Percentiles rank a stretch among this genome's conserved stretches.
Evolutionary conservation across 768 basidiomycete species (phyloP).

Genomic region (Candolleomyces eurysporus): DNA sequence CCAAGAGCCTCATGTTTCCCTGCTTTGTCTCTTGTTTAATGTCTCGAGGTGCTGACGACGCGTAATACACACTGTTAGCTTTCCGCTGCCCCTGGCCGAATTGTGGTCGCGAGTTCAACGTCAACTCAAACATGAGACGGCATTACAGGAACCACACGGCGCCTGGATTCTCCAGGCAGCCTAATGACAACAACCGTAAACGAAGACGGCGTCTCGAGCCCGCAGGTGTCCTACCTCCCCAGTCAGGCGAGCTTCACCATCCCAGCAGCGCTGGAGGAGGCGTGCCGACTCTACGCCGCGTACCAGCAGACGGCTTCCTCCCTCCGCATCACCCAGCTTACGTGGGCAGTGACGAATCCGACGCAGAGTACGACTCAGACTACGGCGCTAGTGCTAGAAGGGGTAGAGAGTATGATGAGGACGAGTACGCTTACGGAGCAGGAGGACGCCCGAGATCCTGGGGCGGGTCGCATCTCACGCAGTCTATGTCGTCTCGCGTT

Average conservation of each 20-base stretch:
- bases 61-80: slow-evolving; percentile 36
- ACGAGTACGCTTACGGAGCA: too few relatives aligned
- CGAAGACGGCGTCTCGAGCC: slow-evolving; percentile 18
- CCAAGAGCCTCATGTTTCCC: slow-evolving; percentile 1
- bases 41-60: neutral
- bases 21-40: neutral
- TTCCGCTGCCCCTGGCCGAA: slow-evolving; percentile 73
- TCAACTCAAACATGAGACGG: slow-evolving; percentile 82
- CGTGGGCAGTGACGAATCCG: slow-evolving; percentile 26
- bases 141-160: slow-evolving; percentile 68
- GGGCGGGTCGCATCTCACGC: too few relatives aligned
- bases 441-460: too few relatives aligned
- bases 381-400: too few relatives aligned
- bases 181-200: slow-evolving; percentile 24
- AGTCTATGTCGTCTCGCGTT: too few relatives aligned
- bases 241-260: neutral
- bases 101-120: slow-evolving; percentile 77
- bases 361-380: slow-evolving; percentile 11
- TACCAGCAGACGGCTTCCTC: neutral
- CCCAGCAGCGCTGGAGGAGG: neutral
- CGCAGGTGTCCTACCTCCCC: neutral
- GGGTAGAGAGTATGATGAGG: too few relatives aligned
- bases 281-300: neutral
- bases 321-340: slow-evolving; percentile 13
- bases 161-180: slow-evolving; percentile 29